Evolutionary conservation across 2,329 filamentous ascomycete species (phyloP), one percentile per base, ranked within the genome.

Genomic region (Raffaelea albimanens): DNA sequence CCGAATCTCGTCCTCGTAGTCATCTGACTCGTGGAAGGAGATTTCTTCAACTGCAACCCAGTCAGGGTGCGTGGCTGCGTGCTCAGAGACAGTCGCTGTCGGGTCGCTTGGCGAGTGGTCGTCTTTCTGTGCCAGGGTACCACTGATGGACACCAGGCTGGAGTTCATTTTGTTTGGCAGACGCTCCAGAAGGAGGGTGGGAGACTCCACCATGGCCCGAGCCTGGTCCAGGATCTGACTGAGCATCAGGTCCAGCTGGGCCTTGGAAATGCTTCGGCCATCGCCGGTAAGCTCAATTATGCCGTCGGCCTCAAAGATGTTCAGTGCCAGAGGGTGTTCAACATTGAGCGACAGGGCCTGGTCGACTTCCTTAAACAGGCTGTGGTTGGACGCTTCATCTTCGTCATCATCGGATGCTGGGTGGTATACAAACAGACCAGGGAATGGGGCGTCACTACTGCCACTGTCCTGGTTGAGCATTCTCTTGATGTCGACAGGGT

Each of bases 1-100:
- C 14, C 4, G 10, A n/a, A n/a, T n/a, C 23, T 46, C 44, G 19
- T 19, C 43, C 16, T 16, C 43, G 5, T 45, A 20, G 2, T 64
- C 63, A 4, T 62, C 67, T n/a, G n/a, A n/a, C 3, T 62, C 67
- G 16, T 67, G 69, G 53, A 82, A 40, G 9, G 23, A 14, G n/a
- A 57, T 41, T 43, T 56, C 83, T 56, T 84, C 78, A 11, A 82
- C 68, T 1, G 80, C 80, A 29, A 68, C 58, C 47, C 68, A 73
- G 5, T 73, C 59, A 1, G 80, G 77, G 44, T 67, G 56, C 4
- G 64, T 53, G 7, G 44, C 18, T 2, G 73, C 72, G 25, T 71
- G 69, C 2, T 59, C 50, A 56, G 82, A 75, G 3, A 58, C 40
- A 13, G 44, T 42, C 2, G 50, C 47, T 0, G 56, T 48, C 21